Conservation (phyloP, 768 basidiomycete genomes). For the Lactarius deliciosus region DNA sequence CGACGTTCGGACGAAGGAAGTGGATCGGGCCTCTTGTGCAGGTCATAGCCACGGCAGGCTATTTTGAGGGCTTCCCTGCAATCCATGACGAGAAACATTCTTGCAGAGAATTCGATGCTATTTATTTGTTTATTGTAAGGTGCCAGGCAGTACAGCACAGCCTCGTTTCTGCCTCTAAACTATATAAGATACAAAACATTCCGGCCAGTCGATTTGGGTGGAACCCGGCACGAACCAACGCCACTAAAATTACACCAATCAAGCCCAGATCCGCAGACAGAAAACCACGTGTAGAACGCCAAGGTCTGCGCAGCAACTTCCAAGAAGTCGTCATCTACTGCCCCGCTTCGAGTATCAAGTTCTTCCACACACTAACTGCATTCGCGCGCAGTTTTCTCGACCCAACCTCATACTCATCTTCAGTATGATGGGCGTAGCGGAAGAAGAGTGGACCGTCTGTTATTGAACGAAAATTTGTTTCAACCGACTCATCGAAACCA, state of each 20-base stretch:
- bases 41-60: background rate
- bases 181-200: background rate
- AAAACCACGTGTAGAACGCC: background rate
- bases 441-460: background rate
- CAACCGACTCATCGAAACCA: background rate
- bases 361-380: background rate
- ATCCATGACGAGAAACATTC: background rate
- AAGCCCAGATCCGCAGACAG: background rate
- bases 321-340: background rate
- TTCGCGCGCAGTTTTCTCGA: background rate
- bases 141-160: background rate
- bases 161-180: background rate
- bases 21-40: background rate
- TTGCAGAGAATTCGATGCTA: background rate
- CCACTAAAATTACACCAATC: background rate
- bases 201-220: no score
- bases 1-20: background rate
- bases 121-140: background rate
- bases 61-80: background rate
- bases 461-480: background rate
- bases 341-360: background rate
- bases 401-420: background rate
- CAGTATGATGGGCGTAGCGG: background rate
- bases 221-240: no score
- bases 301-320: background rate